Evolutionary conservation across 1,284 basidiomycete genomes (phyloP).

Genomic region (Moesziomyces globuligerus): DNA sequence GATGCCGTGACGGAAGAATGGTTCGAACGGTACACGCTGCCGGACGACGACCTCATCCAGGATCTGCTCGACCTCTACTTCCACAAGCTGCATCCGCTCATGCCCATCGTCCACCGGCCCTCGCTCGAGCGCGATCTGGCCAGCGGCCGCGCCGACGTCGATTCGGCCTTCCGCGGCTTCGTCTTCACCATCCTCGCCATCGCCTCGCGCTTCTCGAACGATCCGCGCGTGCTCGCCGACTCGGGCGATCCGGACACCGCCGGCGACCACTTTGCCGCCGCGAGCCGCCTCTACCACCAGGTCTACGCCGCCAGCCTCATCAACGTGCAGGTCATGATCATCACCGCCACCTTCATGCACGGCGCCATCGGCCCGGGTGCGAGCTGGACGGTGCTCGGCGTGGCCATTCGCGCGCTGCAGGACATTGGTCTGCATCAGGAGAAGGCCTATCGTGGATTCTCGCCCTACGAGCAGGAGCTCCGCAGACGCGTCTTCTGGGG

Average conservation of each 20-base stretch:
- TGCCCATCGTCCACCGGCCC: conserved; percentile 58
- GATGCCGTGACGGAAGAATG: conserved; percentile 53
- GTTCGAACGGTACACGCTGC: conserved; percentile 55
- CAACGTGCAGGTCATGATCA: conserved; percentile 60
- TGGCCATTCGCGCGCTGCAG: conserved; percentile 55
- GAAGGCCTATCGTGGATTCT: conserved; percentile 51
- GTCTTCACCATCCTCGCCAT: conserved; percentile 61
- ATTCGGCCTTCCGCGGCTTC: conserved; percentile 58
- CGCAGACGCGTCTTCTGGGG: conserved; percentile 57
- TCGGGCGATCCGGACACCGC: conserved; percentile 49
- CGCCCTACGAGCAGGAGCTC: conserved; percentile 56
- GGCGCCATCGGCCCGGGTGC: conserved; percentile 54
- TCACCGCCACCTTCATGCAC: conserved; percentile 58
- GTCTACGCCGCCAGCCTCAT: conserved; percentile 58
- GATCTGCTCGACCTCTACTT: conserved; percentile 55
- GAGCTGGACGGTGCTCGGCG: conserved; percentile 59
- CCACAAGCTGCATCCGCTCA: conserved; percentile 50
- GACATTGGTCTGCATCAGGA: conserved; percentile 62
- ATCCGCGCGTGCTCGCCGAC: conserved; percentile 51
- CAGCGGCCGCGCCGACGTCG: conserved; percentile 48
- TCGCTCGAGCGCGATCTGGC: conserved; percentile 50
- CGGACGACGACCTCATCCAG: conserved; percentile 42
- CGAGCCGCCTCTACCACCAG: conserved; percentile 59
- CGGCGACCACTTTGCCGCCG: conserved; percentile 60
- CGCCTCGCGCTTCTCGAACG: conserved; percentile 54